phyloP scores from a whole-genome alignment of 352 stramenopile genomes.

The Pythium oligandrum region DNA sequence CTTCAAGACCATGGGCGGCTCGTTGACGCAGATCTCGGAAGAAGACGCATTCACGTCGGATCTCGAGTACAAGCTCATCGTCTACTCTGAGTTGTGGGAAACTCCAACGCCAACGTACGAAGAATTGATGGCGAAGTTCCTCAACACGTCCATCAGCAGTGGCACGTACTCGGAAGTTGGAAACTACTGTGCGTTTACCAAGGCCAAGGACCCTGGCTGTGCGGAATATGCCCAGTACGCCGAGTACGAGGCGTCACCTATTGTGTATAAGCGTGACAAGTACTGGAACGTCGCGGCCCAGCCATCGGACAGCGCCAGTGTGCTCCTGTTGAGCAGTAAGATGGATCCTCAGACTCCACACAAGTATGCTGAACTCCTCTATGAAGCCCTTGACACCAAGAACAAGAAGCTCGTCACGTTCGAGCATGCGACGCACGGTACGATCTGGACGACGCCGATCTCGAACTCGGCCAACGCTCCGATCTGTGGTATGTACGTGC shows the following conservation, averaged over 20 bases:
- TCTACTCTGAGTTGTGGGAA: slow-evolving; percentile 24
- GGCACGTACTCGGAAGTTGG: slow-evolving; percentile 22
- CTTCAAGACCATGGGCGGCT: slow-evolving; percentile 6
- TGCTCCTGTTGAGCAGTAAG: slow-evolving; percentile 43
- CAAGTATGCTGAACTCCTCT: slow-evolving; percentile 41
- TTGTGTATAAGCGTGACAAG: slow-evolving; percentile 40
- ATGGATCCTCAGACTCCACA: slow-evolving; percentile 45
- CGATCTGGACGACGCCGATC: slow-evolving; percentile 28
- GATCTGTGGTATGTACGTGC: slow-evolving; percentile 42
- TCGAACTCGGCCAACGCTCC: slow-evolving; percentile 12
- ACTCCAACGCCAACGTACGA: slow-evolving; percentile 14
- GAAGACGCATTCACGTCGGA: slow-evolving; percentile 8
- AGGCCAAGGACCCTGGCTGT: slow-evolving; percentile 32
- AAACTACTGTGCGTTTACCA: slow-evolving; percentile 51
- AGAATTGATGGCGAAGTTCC: slow-evolving; percentile 14
- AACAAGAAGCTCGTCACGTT: slow-evolving; percentile 48
- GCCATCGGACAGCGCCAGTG: slow-evolving; percentile 31
- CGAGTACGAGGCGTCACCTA: slow-evolving; percentile 10
- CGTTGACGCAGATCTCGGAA: slow-evolving; percentile 1
- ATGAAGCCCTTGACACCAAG: slow-evolving; percentile 22
- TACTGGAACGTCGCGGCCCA: slow-evolving; percentile 43
- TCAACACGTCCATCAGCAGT: slow-evolving; percentile 22
- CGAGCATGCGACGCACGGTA: slow-evolving; percentile 29
- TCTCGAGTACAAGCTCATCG: slow-evolving; percentile 20
- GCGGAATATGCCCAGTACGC: slow-evolving; percentile 4